A percentile compares a stretch with the other conserved stretches of the same genome.
Conservation (phyloP, 306 rosid genomes). For the Quercus glauca region DNA sequence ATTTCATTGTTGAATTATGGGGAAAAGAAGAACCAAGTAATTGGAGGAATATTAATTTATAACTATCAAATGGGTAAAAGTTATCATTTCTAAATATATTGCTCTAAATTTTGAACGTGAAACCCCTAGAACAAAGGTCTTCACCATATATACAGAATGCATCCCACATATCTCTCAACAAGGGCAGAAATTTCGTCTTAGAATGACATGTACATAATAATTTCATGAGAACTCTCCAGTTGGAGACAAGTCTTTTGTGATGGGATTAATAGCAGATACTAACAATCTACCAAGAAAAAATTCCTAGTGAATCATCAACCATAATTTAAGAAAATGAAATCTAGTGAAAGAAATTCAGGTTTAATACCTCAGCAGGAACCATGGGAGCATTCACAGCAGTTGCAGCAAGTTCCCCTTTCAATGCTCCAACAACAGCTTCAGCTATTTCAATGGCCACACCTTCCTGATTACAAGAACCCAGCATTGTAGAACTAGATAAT, state of each 20-base stretch:
- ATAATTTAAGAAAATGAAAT: not conserved
- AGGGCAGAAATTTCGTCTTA: not conserved
- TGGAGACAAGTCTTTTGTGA: not conserved
- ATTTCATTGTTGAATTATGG: not conserved
- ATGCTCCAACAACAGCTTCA: slow-evolving; percentile 94
- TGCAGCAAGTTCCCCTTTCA: slow-evolving; percentile 95
- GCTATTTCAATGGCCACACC: slow-evolving; percentile 98
- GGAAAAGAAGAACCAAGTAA: not conserved
- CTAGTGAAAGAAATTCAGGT: not conserved
- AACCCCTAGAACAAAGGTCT: not conserved
- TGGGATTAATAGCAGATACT: not conserved
- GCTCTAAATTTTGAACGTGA: not conserved
- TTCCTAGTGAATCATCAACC: not conserved
- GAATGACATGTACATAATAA: not conserved
- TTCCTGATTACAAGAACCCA: slow-evolving; percentile 49
- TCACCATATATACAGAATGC: not conserved
- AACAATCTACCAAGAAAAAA: not conserved
- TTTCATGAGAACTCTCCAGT: not conserved
- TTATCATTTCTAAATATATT: too few relatives aligned
- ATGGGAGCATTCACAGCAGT: slow-evolving; percentile 99
- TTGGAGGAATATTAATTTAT: not conserved
- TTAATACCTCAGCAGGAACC: slow-evolving; percentile 93
- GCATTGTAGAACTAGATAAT: not conserved
- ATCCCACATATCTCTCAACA: not conserved
- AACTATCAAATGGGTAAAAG: not conserved